Evolutionary conservation across 2,329 filamentous ascomycete species (phyloP).

Genomic region (Beauveria varroae): DNA sequence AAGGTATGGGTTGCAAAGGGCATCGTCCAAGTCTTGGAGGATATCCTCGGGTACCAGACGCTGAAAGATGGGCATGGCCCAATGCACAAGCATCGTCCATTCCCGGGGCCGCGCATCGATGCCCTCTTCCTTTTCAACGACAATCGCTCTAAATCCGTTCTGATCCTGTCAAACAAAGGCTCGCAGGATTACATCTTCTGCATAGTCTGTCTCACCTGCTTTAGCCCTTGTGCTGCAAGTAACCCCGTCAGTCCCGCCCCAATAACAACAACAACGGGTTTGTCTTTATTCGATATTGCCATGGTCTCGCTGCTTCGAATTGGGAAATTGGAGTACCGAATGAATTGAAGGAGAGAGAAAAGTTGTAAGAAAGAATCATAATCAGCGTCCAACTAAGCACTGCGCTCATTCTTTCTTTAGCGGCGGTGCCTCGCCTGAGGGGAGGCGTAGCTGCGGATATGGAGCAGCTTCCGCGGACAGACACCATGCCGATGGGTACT

Average conservation of each 20-base stretch:
- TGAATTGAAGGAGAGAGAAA: neutral
- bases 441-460: neutral
- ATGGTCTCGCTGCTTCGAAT: neutral
- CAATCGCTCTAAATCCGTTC: conserved; percentile 25
- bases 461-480: neutral
- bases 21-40: conserved; percentile 20
- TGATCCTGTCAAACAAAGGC: conserved; percentile 8
- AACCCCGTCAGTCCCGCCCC: conserved; percentile 31
- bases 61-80: conserved; percentile 28
- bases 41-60: conserved; percentile 27
- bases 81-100: conserved; percentile 34
- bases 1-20: conserved; percentile 28
- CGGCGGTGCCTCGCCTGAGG: neutral
- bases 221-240: conserved; percentile 28
- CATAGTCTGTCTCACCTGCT: conserved; percentile 21
- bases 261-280: conserved; percentile 15
- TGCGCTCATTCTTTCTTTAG: neutral
- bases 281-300: neutral
- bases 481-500: neutral
- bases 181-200: neutral
- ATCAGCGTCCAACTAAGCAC: neutral
- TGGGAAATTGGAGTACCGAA: neutral
- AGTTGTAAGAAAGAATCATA: neutral
- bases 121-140: conserved; percentile 25
- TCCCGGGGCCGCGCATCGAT: conserved; percentile 25